A percentile compares a stretch with the other conserved stretches of the same genome.
phyloP scores from a whole-genome alignment of 257 asterid genomes.

The Leptodermis oblonga region DNA sequence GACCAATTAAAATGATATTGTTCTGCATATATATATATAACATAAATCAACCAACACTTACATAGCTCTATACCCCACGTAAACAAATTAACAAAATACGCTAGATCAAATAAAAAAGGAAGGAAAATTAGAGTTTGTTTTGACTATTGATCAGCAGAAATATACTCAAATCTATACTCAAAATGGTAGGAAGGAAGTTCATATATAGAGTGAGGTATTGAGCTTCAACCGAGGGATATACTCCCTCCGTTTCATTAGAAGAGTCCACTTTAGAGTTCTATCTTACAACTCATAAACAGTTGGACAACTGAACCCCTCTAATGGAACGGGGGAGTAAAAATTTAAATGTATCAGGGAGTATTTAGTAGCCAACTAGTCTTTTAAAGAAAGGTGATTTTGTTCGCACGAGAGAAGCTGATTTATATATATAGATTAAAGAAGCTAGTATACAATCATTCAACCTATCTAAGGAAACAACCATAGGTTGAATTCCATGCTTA shows the following conservation, averaged over 20 bases:
- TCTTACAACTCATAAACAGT: too few relatives aligned
- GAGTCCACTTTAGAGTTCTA: too few relatives aligned
- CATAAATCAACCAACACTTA: not conserved
- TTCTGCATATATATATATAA: too few relatives aligned
- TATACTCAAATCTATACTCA: not conserved
- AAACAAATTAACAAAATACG: not conserved
- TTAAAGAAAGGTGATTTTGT: constrained; percentile 11
- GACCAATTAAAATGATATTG: not conserved
- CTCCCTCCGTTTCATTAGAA: too few relatives aligned
- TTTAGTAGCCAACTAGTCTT: not conserved
- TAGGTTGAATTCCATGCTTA: constrained; percentile 13
- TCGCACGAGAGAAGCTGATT: constrained; percentile 2
- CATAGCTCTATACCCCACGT: not conserved
- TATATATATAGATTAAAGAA: constrained; percentile 12
- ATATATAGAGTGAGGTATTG: not conserved
- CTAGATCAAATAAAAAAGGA: not conserved
- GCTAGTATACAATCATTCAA: constrained; percentile 16
- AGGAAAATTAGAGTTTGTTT: not conserved
- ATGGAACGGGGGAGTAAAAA: too few relatives aligned
- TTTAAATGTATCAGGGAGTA: not conserved
- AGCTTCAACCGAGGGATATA: too few relatives aligned
- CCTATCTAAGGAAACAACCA: constrained; percentile 17
- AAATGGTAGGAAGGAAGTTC: not conserved
- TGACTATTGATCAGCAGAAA: not conserved
- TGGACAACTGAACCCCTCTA: too few relatives aligned